phyloP scores from a whole-genome alignment of 108 stramenopile genomes.

The Nitzschia palea region DNA sequence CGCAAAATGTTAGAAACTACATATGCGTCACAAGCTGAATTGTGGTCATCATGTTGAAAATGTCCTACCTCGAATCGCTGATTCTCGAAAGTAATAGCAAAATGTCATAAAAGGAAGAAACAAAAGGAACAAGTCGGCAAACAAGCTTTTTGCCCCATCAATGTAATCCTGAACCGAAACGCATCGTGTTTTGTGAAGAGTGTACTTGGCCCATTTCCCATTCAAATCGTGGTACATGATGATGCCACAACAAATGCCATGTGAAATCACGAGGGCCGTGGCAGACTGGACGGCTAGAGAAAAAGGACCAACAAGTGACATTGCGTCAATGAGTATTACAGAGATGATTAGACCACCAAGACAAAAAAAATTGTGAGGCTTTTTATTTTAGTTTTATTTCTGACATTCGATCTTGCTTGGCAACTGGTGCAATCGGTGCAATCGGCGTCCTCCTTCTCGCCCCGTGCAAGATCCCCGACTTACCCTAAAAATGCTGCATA shows the following conservation, averaged over 20 bases:
- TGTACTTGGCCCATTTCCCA: conserved; percentile 25
- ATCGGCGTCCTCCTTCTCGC: too few species aligned
- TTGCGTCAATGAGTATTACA: too few species aligned
- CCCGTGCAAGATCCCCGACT: too few species aligned
- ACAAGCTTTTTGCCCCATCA: conserved; percentile 23
- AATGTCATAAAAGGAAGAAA: conserved; percentile 35
- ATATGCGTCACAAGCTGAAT: too few species aligned
- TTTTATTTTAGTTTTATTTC: too few species aligned
- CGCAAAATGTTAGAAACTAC: background rate
- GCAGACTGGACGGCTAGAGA: conserved; percentile 13
- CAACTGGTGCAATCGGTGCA: too few species aligned
- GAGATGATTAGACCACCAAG: too few species aligned
- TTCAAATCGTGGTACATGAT: conserved; percentile 27
- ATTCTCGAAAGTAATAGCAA: conserved; percentile 17
- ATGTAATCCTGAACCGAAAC: conserved; percentile 23
- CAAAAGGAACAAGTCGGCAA: conserved; percentile 23
- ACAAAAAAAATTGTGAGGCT: too few species aligned
- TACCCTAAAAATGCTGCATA: too few species aligned
- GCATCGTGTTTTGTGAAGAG: conserved; percentile 9
- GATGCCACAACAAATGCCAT: conserved; percentile 13
- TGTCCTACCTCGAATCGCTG: conserved; percentile 10
- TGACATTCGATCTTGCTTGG: too few species aligned
- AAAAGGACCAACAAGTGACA: background rate
- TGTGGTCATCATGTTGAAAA: background rate
- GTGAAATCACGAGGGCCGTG: conserved; percentile 15